A percentile compares a stretch with the other conserved stretches of the same genome.
phyloP scores from a whole-genome alignment of 148 eudicot species.

The Nepenthes mirabilis region DNA sequence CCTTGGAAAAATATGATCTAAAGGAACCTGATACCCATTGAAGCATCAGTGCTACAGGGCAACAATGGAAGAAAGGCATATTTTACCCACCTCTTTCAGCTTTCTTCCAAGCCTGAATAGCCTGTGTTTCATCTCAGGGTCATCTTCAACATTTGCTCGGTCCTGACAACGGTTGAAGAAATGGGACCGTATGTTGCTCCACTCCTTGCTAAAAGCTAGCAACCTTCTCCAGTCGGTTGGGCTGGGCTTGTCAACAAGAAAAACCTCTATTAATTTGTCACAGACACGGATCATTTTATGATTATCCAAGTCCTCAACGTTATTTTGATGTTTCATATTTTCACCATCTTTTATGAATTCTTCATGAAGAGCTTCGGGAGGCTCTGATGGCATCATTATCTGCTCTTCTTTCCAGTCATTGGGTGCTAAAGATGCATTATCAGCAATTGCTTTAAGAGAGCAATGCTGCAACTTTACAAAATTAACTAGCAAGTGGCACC shows the following conservation, averaged over 20 bases:
- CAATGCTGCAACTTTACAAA: slow-evolving; percentile 16
- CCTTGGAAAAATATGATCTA: too few species aligned
- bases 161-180: slow-evolving; percentile 72
- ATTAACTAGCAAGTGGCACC: slow-evolving; percentile 13
- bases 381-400: slow-evolving; percentile 4
- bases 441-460: slow-evolving; percentile 18
- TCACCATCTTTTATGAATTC: slow-evolving; percentile 10
- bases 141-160: slow-evolving; percentile 57
- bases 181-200: slow-evolving; percentile 59
- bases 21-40: neutral
- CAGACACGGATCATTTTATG: slow-evolving; percentile 56
- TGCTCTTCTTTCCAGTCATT: slow-evolving; percentile 24
- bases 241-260: slow-evolving; percentile 81
- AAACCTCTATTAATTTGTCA: slow-evolving; percentile 75
- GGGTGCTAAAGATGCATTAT: slow-evolving; percentile 21
- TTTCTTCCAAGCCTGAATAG: slow-evolving; percentile 69
- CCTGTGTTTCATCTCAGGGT: slow-evolving; percentile 65
- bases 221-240: slow-evolving; percentile 86
- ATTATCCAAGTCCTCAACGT: slow-evolving; percentile 22
- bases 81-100: slow-evolving; percentile 67
- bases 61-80: neutral
- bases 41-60: neutral
- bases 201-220: slow-evolving; percentile 65
- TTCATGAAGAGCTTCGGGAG: slow-evolving; percentile 9
- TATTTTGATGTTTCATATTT: slow-evolving; percentile 12